Evolutionary conservation across 2,329 filamentous ascomycete genomes (phyloP), one percentile per base, ranked within the genome.

Genomic region (Ophiostoma ulmi): DNA sequence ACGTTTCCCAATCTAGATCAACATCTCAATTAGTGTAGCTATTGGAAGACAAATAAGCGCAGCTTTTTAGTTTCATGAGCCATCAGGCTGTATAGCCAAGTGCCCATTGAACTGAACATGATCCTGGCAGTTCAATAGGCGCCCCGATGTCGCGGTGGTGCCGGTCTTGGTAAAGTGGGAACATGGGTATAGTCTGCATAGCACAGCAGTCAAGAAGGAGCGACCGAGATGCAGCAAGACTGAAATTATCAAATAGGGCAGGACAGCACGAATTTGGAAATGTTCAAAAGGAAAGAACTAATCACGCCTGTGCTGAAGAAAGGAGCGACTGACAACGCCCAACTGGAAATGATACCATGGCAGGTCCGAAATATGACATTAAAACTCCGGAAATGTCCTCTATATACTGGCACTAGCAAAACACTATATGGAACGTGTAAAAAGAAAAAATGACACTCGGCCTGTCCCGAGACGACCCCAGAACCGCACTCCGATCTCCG

Each of bases 401-500:
- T 48, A 64, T 64, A 31, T 31, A 58, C 3, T 38, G 14, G 5
- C 35, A 64, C 61, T 20, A 64, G 5, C n/a, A 38, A 17, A n/a
- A 11, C 35, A 36, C 58, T 36, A 64, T 10, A 58, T 65, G 31
- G 35, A 65, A 65, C 35, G 63, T n/a, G 7, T 26, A 22, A 7
- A 61, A 11, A 39, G 22, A 65, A 22, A 26, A 26, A 22, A 36
- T 22, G 26, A 35, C 26, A 11, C n/a, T 65, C 63, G 63, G 63
- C 20, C 36, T 65, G 63, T 39, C 63, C 63, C 63, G 63, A 22
- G 63, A n/a, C 63, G 52, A 64, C 35, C 14, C 17, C 35, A 64
- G 31, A 36, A 64, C 61, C 14, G 35, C 61, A 38, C 35, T 64
- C 61, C 61, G 61, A n/a, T 17, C 61, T 38, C 61, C 61, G 61